These are phyloP conservation scores for Yueomyces sp. DNA, from an alignment of 805 yeast genomes.

Conservation along the genomic window DNA sequence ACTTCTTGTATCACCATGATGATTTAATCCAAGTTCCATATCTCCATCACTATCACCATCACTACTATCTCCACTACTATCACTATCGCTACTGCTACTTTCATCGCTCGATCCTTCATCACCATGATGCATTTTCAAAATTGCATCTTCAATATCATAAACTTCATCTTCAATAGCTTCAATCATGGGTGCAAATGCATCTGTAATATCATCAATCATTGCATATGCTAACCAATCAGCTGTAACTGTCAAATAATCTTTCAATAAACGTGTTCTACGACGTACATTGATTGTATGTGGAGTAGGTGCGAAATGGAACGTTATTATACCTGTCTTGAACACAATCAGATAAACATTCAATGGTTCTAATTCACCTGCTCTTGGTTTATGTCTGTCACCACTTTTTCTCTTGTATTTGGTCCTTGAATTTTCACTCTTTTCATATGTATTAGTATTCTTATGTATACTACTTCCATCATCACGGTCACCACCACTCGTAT, in stretches of 20 bases:
- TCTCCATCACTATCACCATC: conserved; percentile 5
- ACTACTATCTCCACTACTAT: conserved; percentile 8
- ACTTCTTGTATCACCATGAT: conserved; percentile 7
- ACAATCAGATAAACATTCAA: conserved; percentile 87
- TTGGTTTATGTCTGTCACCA: conserved; percentile 32
- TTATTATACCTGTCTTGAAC: conserved; percentile 78
- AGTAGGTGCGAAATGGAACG: conserved; percentile 89
- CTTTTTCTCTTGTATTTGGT: conserved; percentile 30
- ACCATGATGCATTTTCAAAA: conserved; percentile 73
- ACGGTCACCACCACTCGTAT: conserved; percentile 1
- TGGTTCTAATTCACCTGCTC: conserved; percentile 58
- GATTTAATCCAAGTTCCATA: conserved; percentile 2
- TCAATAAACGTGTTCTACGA: conserved; percentile 74
- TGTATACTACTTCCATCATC: neutral
- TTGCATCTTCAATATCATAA: conserved; percentile 85
- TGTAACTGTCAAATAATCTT: conserved; percentile 79
- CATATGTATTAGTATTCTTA: conserved; percentile 1
- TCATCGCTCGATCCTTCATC: conserved; percentile 27
- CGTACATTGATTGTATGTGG: conserved; percentile 95
- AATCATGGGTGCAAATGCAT: conserved; percentile 94
- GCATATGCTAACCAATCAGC: conserved; percentile 98
- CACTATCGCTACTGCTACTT: conserved; percentile 24
- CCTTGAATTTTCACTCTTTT: conserved; percentile 18
- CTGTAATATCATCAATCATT: conserved; percentile 89
- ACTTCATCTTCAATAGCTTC: conserved; percentile 91